Conservation (phyloP, 164 flowering plant species). For the Magnolia sinica region DNA sequence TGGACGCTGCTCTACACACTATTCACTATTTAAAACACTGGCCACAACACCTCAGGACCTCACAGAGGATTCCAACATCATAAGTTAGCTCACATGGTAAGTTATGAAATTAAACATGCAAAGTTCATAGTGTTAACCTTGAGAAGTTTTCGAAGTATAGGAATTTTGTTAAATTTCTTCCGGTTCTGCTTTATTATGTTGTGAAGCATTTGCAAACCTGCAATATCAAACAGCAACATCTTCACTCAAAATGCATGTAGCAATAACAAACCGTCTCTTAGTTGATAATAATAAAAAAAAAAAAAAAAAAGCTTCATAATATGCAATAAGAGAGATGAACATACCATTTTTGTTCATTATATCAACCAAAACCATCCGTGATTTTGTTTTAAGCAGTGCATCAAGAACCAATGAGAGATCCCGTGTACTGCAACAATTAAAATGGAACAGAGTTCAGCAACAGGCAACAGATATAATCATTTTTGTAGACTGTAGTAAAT, state of each 20-base stretch:
- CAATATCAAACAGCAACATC: constrained; percentile 10
- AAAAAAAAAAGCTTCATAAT: neutral
- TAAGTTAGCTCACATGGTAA: no score
- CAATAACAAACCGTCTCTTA: neutral
- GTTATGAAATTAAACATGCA: no score
- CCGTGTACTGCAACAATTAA: constrained; percentile 59
- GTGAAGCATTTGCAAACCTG: constrained; percentile 92
- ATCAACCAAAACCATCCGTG: constrained; percentile 71
- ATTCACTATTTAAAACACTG: no score
- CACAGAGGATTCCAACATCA: no score
- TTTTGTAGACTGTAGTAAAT: neutral
- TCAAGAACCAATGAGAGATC: constrained; percentile 97
- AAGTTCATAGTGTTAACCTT: constrained; percentile 44
- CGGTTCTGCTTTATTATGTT: constrained; percentile 85
- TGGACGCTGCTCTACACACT: no score
- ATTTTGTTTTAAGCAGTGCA: constrained; percentile 88
- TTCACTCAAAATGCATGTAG: neutral
- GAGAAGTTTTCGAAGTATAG: constrained; percentile 89
- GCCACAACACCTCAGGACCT: no score
- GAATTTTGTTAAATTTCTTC: constrained; percentile 67
- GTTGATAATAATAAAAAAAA: neutral
- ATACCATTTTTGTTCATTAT: constrained; percentile 89
- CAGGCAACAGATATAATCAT: constrained; percentile 5
- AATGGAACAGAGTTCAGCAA: neutral
- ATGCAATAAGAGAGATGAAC: constrained; percentile 7